Percentiles rank a stretch among this genome's conserved stretches.
These are phyloP conservation scores for Pseudocercospora cruenta DNA, from an alignment of 2,329 filamentous ascomycete species.

Conservation along the genomic window DNA sequence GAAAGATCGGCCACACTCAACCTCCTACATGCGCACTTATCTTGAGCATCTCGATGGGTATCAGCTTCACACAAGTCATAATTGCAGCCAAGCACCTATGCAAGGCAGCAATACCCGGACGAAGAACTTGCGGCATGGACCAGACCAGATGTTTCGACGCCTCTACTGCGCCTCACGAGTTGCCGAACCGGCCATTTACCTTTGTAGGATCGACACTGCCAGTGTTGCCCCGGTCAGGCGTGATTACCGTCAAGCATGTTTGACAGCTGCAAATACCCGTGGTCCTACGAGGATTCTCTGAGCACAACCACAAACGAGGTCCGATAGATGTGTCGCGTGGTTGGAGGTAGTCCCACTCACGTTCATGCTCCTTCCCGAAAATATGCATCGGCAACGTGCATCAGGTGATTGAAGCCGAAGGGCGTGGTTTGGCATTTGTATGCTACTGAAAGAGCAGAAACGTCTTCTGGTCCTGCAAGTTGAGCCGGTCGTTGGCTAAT, in stretches of 20 bases:
- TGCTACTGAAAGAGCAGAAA: constrained; percentile 2
- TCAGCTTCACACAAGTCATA: background rate
- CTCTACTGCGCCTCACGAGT: background rate
- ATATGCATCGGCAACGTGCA: constrained; percentile 20
- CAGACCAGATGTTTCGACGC: background rate
- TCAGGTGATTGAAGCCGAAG: constrained; percentile 14
- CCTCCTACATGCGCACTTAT: background rate
- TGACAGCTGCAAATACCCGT: constrained; percentile 27
- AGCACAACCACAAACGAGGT: constrained; percentile 22
- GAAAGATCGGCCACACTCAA: background rate
- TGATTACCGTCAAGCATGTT: constrained; percentile 14
- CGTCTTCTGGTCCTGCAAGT: background rate
- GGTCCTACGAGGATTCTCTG: constrained; percentile 11
- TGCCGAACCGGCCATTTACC: background rate
- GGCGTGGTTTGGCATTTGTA: constrained; percentile 8
- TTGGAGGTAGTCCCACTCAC: constrained; percentile 12
- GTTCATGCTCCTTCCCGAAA: constrained; percentile 25
- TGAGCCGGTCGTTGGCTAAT: background rate
- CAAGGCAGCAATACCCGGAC: background rate
- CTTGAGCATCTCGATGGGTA: background rate
- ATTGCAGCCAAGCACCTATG: background rate
- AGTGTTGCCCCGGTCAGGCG: background rate
- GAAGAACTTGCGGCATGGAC: background rate
- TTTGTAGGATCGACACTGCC: background rate
- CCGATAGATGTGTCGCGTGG: constrained; percentile 24